Evolutionary conservation across 768 basidiomycete species (phyloP), one percentile per base, ranked within the genome.

Genomic region (Ephemerocybe angulata): DNA sequence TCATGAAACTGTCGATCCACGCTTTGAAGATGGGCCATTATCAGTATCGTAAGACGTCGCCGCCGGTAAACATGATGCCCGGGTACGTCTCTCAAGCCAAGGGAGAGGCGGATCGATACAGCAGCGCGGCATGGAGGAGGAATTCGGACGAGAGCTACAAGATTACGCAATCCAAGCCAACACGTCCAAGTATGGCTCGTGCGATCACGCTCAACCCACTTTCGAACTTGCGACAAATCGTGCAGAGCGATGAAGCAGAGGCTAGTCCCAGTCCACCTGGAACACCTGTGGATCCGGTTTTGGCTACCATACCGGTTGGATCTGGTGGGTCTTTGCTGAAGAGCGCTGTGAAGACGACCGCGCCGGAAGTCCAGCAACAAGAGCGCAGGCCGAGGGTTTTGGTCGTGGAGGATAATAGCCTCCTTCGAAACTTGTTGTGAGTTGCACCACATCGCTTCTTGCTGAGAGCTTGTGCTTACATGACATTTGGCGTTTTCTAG

Each of bases 331-430:
- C 83, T 3, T 70, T 94, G 55, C 68, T 93, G 43, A 86, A 80
- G 67, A 78, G 85, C 3, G 86, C 90, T 0, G 67, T 87, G 17
- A 78, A 82, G 27, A 72, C 21, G n/a, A 13, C 38, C 38, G 15
- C 83, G 6, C 57, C 81, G 15, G 57, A 50, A 12, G n/a, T 25
- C 21, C 77, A 77, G 19, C 66, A 67, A 11, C 65, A 68, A n/a
- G 74, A 74, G 37, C 70, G 72, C 17, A 72, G 69, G 4, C 76
- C 84, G 58, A 79, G 85, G 51, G 85, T 95, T 4, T 73, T 97
- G 37, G 85, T 96, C 1, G 89, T 96, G 1, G 94, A 97, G 69
- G 95, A 98, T 63, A 97, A 97, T 66, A 80, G 68, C 54, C 88
- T 98, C 53, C 81, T 97, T 55, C 83, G 93, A 50, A 84, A 82